Percentiles rank a stretch among this genome's conserved stretches.
These are phyloP conservation scores for Diplodia intermedia DNA, from an alignment of 2,329 filamentous ascomycete genomes.

Conservation along the genomic window DNA sequence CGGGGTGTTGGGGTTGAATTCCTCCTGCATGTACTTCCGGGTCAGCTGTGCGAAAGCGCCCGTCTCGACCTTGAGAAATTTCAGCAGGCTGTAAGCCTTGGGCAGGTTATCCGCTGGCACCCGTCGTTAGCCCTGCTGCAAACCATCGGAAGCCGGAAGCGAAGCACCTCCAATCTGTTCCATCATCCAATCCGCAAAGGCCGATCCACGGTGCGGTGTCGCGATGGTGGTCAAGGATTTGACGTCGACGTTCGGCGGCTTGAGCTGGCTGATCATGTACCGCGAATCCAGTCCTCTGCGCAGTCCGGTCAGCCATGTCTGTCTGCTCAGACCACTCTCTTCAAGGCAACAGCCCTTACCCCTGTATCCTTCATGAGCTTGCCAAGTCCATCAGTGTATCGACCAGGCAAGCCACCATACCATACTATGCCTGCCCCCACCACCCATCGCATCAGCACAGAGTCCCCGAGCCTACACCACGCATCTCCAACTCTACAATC, in stretches of 20 bases:
- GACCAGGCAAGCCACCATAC: conserved; percentile 38
- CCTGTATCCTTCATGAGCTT: conserved; percentile 43
- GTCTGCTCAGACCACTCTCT: background rate
- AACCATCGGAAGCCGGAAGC: conserved; percentile 48
- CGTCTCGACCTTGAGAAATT: conserved; percentile 62
- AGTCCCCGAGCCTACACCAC: background rate
- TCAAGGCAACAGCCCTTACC: conserved; percentile 37
- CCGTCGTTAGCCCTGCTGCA: background rate
- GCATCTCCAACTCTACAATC: conserved; percentile 31
- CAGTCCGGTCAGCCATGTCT: background rate
- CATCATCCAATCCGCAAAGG: conserved; percentile 68
- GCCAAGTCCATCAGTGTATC: background rate
- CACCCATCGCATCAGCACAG: conserved; percentile 32
- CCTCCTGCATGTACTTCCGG: conserved; percentile 62
- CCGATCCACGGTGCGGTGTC: conserved; percentile 66
- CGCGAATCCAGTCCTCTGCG: conserved; percentile 66
- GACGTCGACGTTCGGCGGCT: conserved; percentile 74
- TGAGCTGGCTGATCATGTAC: conserved; percentile 67
- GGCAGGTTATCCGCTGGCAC: conserved; percentile 55
- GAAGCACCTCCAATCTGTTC: conserved; percentile 63
- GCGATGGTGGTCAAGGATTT: conserved; percentile 70
- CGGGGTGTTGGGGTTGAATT: conserved; percentile 66
- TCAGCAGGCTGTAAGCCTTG: conserved; percentile 62
- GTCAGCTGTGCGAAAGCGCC: conserved; percentile 69
- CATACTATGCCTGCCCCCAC: conserved; percentile 61